Base-by-base conservation (phyloP, 2,329 filamentous ascomycete species). In the Coleophoma crateriformis region DNA sequence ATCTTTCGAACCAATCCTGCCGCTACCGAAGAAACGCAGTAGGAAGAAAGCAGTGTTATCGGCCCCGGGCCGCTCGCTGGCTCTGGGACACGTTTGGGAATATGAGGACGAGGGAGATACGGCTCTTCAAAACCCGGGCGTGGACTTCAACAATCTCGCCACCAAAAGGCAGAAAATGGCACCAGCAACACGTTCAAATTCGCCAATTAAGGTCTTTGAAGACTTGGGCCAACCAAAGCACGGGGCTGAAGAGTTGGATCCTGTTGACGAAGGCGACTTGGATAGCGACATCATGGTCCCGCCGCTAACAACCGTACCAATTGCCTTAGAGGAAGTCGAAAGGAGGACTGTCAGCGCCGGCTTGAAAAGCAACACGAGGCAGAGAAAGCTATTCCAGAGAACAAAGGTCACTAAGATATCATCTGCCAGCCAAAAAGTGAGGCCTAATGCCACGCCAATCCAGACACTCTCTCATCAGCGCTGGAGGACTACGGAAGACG, bases 401-500 rank as follows among this genome's bases (percentile, higher is more conserved):
- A 53, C 56, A 5, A 48, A 22, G 4, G 48, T 63, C 33, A 60
- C 60, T 11, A 63, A 64, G 42, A 52, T 54, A 32, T 44, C 48
- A 14, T 5, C 35, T 13, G n/a, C 32, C 32, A 37, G 33, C 17
- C 44, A 50, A 17, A 56, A 54, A n/a, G 7, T 45, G 20, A 1
- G 11, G 6, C 32, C 40, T 8, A 12, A 35, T n/a, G 34, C 50
- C 8, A 6, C 35, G 14, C 33, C 17, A 8, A 14, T 46, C 11
- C 45, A 45, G 12, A 20, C 54, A 20, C 54, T 52, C 6, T 54
- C 43, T 15, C 44, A 56, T 49, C 54, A 51, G 45, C 55, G 56
- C 22, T 62, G 55, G 47, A 58, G 54, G 19, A 60, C 59, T 34
- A 63, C 62, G n/a, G 55, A 64, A 52, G 54, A 61, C 35, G 39